These are phyloP conservation scores for Leishmania arabica DNA, from an alignment of 208 protist species.

Conservation along the genomic window DNA sequence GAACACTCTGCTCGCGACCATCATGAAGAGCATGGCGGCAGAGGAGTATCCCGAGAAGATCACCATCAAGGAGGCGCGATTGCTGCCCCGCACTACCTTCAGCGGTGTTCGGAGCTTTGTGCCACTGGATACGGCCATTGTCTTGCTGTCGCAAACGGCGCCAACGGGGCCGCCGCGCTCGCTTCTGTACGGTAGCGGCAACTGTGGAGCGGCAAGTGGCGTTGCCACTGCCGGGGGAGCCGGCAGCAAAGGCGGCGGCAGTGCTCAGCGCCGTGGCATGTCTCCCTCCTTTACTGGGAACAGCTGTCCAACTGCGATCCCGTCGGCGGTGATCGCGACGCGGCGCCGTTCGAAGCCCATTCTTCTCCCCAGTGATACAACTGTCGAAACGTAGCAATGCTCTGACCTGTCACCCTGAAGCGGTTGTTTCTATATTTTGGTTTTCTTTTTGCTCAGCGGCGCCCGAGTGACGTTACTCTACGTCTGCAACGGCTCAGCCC, in stretches of 20 bases:
- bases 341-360: conserved; percentile 13
- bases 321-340: conserved; percentile 25
- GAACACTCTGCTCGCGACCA: conserved; percentile 18
- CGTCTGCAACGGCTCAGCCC: neutral
- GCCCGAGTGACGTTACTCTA: neutral
- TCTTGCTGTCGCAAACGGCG: conserved; percentile 64
- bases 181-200: conserved; percentile 29
- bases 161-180: conserved; percentile 67
- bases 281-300: neutral
- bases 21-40: conserved; percentile 45
- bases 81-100: conserved; percentile 67
- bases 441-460: neutral
- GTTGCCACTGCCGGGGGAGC: neutral
- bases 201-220: neutral
- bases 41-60: conserved; percentile 67
- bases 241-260: neutral
- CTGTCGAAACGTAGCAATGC: conserved; percentile 5
- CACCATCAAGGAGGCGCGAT: conserved; percentile 57
- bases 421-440: neutral
- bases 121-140: conserved; percentile 44
- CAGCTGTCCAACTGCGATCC: neutral
- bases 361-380: neutral
- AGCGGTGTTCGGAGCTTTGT: conserved; percentile 57
- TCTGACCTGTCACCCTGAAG: neutral
- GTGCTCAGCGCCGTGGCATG: conserved; percentile 9